Conservation (phyloP, 306 rosid species). For the Herpetospermum pedunculosum region DNA sequence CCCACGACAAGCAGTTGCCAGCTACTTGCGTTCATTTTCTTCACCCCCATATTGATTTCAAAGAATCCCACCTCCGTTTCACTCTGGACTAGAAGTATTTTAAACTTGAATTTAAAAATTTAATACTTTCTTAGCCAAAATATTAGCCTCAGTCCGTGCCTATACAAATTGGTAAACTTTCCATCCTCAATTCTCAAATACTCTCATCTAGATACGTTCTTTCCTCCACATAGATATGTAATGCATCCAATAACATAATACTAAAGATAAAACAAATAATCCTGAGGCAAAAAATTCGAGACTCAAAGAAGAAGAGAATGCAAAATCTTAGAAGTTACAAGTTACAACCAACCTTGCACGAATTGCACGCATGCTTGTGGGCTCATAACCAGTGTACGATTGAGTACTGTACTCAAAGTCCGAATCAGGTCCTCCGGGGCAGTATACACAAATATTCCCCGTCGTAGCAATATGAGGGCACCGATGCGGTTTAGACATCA, state of each 20-base stretch:
- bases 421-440: constrained; percentile 96
- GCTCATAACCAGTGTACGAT: constrained; percentile 97
- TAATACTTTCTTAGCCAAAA: background rate
- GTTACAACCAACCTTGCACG: constrained; percentile 60
- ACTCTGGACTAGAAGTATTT: background rate
- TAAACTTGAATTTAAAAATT: background rate
- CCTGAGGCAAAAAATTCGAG: background rate
- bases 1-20: background rate
- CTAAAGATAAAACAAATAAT: background rate
- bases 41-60: background rate
- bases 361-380: constrained; percentile 97
- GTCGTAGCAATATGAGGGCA: constrained; percentile 97
- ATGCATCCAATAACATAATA: background rate
- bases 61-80: background rate
- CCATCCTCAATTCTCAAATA: background rate
- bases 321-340: background rate
- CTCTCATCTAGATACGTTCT: background rate
- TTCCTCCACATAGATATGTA: background rate
- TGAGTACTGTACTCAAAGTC: constrained; percentile 96
- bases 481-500: constrained; percentile 95
- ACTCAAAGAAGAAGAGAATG: background rate
- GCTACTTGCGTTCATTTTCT: background rate
- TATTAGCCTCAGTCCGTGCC: background rate
- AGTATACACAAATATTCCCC: constrained; percentile 88
- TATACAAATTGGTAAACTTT: background rate